phyloP scores from a whole-genome alignment of 331 rosid genomes.

The Phaseolus coccineus region DNA sequence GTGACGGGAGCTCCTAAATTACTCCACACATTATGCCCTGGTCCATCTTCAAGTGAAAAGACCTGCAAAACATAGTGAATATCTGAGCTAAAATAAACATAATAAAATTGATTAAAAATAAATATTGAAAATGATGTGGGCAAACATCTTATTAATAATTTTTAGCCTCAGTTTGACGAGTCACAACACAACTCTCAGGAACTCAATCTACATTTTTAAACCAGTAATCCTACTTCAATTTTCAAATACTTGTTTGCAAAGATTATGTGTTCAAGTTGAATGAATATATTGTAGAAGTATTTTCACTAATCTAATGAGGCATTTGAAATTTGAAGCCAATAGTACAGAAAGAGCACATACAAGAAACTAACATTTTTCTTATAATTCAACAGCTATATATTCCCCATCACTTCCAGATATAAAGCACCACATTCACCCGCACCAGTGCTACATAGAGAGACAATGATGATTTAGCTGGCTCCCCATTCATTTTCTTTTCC shows the following conservation, averaged over 20 bases:
- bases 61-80: conserved; percentile 63
- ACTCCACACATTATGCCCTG: conserved; percentile 72
- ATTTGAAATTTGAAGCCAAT: conserved; percentile 34
- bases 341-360: not conserved
- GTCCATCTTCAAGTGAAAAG: conserved; percentile 88
- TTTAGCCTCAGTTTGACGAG: conserved; percentile 19
- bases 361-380: conserved; percentile 7
- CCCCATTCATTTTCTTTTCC: not conserved
- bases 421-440: conserved; percentile 4
- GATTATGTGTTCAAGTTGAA: not conserved
- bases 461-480: not conserved
- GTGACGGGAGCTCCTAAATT: conserved; percentile 65
- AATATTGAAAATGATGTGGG: not conserved
- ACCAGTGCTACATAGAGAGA: not conserved
- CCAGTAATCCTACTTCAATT: conserved; percentile 15
- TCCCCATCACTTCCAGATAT: conserved; percentile 21
- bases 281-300: not conserved
- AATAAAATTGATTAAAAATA: not conserved
- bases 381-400: conserved; percentile 11
- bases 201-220: conserved; percentile 8
- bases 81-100: conserved; percentile 30
- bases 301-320: conserved; percentile 32
- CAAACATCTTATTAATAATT: not conserved
- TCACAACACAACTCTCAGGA: conserved; percentile 14
- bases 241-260: not conserved